These are phyloP conservation scores for Aspergillus tanneri DNA, from an alignment of 2,329 filamentous ascomycete genomes.

Conservation along the genomic window DNA sequence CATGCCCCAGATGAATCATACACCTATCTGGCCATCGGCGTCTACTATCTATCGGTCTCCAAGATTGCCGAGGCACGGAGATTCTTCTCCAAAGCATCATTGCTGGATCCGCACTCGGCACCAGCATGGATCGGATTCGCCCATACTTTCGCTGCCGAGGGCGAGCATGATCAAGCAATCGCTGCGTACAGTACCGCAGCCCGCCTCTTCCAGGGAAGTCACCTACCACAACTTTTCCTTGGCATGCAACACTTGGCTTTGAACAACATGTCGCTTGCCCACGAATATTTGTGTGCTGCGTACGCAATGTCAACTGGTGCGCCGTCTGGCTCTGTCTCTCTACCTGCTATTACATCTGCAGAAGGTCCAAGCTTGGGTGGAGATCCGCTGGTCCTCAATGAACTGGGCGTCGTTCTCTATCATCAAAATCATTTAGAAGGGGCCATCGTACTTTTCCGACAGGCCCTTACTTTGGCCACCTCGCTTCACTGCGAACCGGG, in stretches of 20 bases:
- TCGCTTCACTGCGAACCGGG: constrained; percentile 79
- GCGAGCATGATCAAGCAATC: constrained; percentile 97
- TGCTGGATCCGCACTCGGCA: constrained; percentile 97
- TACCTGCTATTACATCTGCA: constrained; percentile 23
- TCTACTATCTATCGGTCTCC: constrained; percentile 87
- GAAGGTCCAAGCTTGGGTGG: constrained; percentile 35
- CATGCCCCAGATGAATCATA: constrained; percentile 86
- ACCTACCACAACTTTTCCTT: constrained; percentile 90
- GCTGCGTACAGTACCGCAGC: constrained; percentile 96
- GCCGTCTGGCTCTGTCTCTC: constrained; percentile 28
- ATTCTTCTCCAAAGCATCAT: constrained; percentile 95
- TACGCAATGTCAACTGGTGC: constrained; percentile 59
- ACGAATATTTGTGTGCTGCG: constrained; percentile 90
- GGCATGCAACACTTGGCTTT: constrained; percentile 98
- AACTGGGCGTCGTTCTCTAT: constrained; percentile 94
- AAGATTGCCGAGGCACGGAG: constrained; percentile 90
- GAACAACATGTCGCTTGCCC: constrained; percentile 89
- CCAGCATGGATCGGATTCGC: constrained; percentile 99
- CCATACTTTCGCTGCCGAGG: constrained; percentile 95
- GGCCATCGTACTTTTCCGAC: constrained; percentile 73
- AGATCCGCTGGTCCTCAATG: constrained; percentile 89
- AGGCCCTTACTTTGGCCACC: constrained; percentile 72
- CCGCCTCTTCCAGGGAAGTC: constrained; percentile 91
- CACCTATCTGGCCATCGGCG: constrained; percentile 90
- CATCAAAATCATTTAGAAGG: constrained; percentile 78